Evolutionary conservation across 306 rosid genomes (phyloP), one percentile per base, ranked within the genome.

Genomic region (Dryas alaskensis): DNA sequence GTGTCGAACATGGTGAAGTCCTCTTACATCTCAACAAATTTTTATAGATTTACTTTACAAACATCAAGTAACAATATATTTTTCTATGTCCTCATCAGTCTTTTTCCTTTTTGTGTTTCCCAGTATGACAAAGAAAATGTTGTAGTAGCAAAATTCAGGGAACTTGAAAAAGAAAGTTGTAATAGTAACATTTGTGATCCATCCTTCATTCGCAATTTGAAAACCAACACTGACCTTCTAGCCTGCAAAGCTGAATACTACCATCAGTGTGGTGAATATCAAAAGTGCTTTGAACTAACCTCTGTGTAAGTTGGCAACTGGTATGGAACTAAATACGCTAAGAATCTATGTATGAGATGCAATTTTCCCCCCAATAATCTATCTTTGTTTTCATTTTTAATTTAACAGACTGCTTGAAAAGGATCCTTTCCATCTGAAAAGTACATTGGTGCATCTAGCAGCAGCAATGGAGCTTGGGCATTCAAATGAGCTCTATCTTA

Each of bases 161-260:
- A 89, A 73, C 89, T 94, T 69, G 99, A 92, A 84, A 82, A 84
- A 8, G 90, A 86, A 79, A 87, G 90, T 53, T 89, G 88, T 72
- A 88, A 70, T 81, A 87, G 85, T 68, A 89, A 86, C 57, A 83
- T 78, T 70, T 85, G 90, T 9, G 87, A 84, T 80, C 80, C 81
- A 75, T 89, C 94, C 49, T 88, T 90, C 81, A 78, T 78, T 77
- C 83, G 82, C 13, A 79, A 90, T 69, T 84, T 94, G 79, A 90
- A 88, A 85, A 59, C 86, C 81, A 92, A 94, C 78, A 92, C 92
- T 1, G 99, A 94, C 75, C 86, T 94, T 53, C 84, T 94, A 83
- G 87, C 99, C 60, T 94, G 97, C 92, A 92, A 94, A 87, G 99
- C 99, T 60, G 99, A 94, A 83, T 92, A 94, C 87, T 86, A 90